Base-by-base conservation (phyloP, 176 grass and related monocot genomes). In the Hordeum marinum region DNA sequence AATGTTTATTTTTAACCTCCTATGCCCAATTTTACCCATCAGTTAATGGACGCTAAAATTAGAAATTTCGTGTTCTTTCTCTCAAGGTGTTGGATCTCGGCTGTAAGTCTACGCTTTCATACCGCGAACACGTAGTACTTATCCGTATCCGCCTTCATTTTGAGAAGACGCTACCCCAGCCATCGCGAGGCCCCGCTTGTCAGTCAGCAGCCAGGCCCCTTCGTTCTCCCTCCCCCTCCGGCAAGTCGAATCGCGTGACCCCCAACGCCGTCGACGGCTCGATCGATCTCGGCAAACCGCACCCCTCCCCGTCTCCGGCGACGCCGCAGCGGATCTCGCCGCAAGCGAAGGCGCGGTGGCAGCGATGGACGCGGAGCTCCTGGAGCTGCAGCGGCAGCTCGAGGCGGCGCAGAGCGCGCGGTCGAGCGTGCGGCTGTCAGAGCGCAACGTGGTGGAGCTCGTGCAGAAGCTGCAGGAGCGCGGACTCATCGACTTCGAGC, bases 381-480 rank as follows among this genome's bases (percentile, higher is more conserved):
- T 94, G 78, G 96, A 98, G 84, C 91, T 98, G 79, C 93, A 94
- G 89, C 69, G 91, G 77, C 96, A 93, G 91, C 91, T 98, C 58
- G 96, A 98, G 91, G 89, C 87, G 80, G 96, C 89, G 77, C 96
- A 98, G 96, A 92, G 94, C 89, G 91, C 89, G 60, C 89, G 89
- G 78, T 90, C 96, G 9, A 98, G 91, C 96, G 70, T 95, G 61
- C 89, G 96, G 62, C 93, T 98, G 41, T 98, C 96, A 25, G 91
- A 98, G 79, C 85, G 96, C 27, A 98, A 98, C 87, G 96, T 98
- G 18, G 96, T 95, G 75, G 96, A 95, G 87, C 77, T 95, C 48
- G 93, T 98, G 74, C 89, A 87, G 72, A 95, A 90, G 87, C 91
- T 98, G 83, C 87, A 87, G 85, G 96, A 94, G 68, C 91, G 87